Percentiles rank a stretch among this genome's conserved stretches.
Conservation (phyloP, 106 monocot species). For the Triglochin maritima region DNA sequence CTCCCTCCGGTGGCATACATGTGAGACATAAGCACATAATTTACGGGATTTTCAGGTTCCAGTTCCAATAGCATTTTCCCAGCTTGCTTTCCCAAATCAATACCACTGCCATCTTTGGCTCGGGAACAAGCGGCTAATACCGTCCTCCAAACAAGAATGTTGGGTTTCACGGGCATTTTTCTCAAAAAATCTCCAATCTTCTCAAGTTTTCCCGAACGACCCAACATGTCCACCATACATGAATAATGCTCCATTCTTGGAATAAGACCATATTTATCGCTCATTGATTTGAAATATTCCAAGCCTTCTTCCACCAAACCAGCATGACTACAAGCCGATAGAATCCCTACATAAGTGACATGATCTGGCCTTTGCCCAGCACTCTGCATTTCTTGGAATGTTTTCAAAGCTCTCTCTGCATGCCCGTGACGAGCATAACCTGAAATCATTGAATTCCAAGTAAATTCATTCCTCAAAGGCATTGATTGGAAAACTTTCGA, state of each 20-base stretch:
- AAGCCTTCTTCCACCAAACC: slow-evolving; percentile 65
- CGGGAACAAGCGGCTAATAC: slow-evolving; percentile 54
- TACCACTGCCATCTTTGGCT: slow-evolving; percentile 28
- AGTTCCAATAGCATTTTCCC: slow-evolving; percentile 60
- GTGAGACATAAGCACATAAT: slow-evolving; percentile 67
- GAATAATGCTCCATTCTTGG: slow-evolving; percentile 72
- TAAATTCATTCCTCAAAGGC: slow-evolving; percentile 57
- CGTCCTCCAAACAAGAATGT: slow-evolving; percentile 73
- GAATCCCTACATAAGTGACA: slow-evolving; percentile 63
- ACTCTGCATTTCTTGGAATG: slow-evolving; percentile 50
- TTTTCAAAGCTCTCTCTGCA: slow-evolving; percentile 40
- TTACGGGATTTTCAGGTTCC: slow-evolving; percentile 81
- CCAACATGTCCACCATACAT: slow-evolving; percentile 62
- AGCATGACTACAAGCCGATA: slow-evolving; percentile 80
- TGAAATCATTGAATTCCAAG: slow-evolving; percentile 89
- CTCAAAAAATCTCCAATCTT: slow-evolving; percentile 47
- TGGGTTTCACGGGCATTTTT: slow-evolving; percentile 58
- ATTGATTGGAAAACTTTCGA: slow-evolving; percentile 40
- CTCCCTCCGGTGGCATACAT: slow-evolving; percentile 49
- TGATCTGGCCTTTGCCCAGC: slow-evolving; percentile 36
- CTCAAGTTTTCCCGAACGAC: slow-evolving; percentile 49
- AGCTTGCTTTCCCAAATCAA: slow-evolving; percentile 39
- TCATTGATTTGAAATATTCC: slow-evolving; percentile 51
- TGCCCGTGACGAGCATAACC: slow-evolving; percentile 73
- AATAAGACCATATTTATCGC: slow-evolving; percentile 24